Evolutionary conservation across 352 stramenopile species (phyloP).

Genomic region (Lagenidium sp.): DNA sequence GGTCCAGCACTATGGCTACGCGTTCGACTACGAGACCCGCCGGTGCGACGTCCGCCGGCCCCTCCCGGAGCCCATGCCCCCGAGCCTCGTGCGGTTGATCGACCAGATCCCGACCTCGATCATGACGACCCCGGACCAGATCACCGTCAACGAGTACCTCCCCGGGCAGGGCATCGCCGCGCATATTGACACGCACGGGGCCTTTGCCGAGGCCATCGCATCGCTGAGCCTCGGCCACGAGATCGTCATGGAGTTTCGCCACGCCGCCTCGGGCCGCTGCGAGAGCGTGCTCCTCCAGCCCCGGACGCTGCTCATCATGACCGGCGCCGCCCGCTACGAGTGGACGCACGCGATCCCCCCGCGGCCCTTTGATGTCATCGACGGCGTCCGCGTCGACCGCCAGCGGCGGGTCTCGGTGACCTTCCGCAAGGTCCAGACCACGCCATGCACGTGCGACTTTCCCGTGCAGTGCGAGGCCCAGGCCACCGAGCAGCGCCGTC

Average conservation of each 20-base stretch:
- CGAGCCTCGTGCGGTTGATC: conserved; percentile 29
- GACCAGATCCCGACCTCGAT: conserved; percentile 39
- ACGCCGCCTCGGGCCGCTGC: conserved; percentile 33
- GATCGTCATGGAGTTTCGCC: conserved; percentile 82
- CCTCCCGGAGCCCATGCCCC: conserved; percentile 35
- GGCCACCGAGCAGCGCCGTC: conserved; percentile 1
- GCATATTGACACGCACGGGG: conserved; percentile 85
- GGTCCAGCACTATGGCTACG: conserved; percentile 85
- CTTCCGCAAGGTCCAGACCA: conserved; percentile 77
- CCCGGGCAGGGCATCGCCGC: conserved; percentile 83
- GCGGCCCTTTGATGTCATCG: conserved; percentile 80
- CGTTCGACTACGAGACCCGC: conserved; percentile 83
- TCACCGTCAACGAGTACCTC: conserved; percentile 87
- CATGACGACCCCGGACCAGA: conserved; percentile 67
- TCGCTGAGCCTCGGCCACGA: conserved; percentile 71
- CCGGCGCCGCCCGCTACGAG: conserved; percentile 70
- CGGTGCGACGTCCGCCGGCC: conserved; percentile 41
- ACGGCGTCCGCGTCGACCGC: conserved; percentile 51
- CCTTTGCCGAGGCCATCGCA: conserved; percentile 76
- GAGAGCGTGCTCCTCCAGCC: conserved; percentile 61
- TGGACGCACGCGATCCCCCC: conserved; percentile 86
- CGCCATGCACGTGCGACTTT: conserved; percentile 58
- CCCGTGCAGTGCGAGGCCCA: conserved; percentile 57
- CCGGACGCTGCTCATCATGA: conserved; percentile 80
- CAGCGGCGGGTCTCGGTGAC: conserved; percentile 76